Percentiles rank a stretch among this genome's conserved stretches.
Evolutionary conservation across 2,329 filamentous ascomycete genomes (phyloP).

Genomic region (Exophiala mesophila): DNA sequence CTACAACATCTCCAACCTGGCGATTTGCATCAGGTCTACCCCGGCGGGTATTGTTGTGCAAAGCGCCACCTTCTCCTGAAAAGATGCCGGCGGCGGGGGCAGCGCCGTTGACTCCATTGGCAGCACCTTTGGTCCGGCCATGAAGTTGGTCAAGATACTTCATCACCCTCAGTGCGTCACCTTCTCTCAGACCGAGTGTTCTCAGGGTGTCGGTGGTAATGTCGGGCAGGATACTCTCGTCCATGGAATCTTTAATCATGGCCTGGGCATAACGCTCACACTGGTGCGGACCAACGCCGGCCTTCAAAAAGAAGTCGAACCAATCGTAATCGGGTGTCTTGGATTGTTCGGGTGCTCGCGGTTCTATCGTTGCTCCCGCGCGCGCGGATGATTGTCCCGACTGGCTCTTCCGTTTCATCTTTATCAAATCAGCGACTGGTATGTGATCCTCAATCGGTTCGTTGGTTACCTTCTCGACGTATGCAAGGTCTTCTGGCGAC

Average conservation of each 20-base stretch:
- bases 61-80: constrained; percentile 81
- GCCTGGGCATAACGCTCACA: constrained; percentile 92
- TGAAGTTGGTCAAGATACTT: constrained; percentile 79
- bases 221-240: constrained; percentile 84
- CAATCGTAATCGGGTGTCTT: constrained; percentile 75
- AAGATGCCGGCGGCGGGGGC: constrained; percentile 65
- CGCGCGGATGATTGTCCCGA: constrained; percentile 38
- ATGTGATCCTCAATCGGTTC: constrained; percentile 88
- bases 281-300: constrained; percentile 84
- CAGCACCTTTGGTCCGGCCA: constrained; percentile 55
- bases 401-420: constrained; percentile 42
- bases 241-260: constrained; percentile 89
- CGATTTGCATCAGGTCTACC: constrained; percentile 82
- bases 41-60: constrained; percentile 93
- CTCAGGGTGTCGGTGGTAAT: constrained; percentile 78
- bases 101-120: constrained; percentile 55
- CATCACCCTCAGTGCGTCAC: constrained; percentile 94
- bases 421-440: constrained; percentile 73
- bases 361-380: constrained; percentile 33
- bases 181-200: constrained; percentile 88
- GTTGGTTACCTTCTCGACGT: constrained; percentile 83
- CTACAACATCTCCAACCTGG: constrained; percentile 77
- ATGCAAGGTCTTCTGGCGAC: constrained; percentile 91
- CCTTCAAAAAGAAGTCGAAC: constrained; percentile 97
- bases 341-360: constrained; percentile 20